Conservation (phyloP, 495 filamentous ascomycete species). For the Hamigera avellanea region DNA sequence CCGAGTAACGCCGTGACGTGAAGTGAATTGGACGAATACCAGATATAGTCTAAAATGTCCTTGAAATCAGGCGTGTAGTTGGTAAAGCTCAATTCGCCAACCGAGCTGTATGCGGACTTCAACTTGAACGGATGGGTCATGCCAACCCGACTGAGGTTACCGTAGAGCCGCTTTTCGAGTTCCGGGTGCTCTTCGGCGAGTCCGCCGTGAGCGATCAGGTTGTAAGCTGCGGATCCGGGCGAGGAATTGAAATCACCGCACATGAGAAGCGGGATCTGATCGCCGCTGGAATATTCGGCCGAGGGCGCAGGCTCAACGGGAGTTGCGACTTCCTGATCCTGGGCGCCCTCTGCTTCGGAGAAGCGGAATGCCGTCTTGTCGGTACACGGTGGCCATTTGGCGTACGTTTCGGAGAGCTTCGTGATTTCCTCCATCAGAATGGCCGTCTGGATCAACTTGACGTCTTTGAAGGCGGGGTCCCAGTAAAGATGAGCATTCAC, state of each 20-base stretch:
- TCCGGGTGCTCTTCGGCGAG: conserved; percentile 66
- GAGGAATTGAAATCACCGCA: conserved; percentile 95
- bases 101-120: conserved; percentile 69
- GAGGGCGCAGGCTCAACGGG: conserved; percentile 48
- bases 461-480: conserved; percentile 82
- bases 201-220: conserved; percentile 65
- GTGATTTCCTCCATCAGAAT: conserved; percentile 86
- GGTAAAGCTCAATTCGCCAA: conserved; percentile 80
- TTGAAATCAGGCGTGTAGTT: conserved; percentile 91
- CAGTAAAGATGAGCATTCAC: conserved; percentile 90
- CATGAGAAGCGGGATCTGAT: conserved; percentile 81
- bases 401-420: conserved; percentile 72
- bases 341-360: conserved; percentile 43
- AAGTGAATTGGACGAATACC: conserved; percentile 86
- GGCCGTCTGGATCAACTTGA: conserved; percentile 89
- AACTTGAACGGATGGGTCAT: conserved; percentile 91
- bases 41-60: conserved; percentile 91
- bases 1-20: conserved; percentile 82
- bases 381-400: conserved; percentile 58
- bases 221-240: conserved; percentile 73
- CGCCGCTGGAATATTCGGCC: conserved; percentile 67
- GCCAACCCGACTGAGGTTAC: conserved; percentile 81
- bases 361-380: conserved; percentile 69
- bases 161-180: conserved; percentile 62
- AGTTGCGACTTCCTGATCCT: conserved; percentile 36